Conservation (phyloP, 305 asterid species). For the Ruellia speciosa region DNA sequence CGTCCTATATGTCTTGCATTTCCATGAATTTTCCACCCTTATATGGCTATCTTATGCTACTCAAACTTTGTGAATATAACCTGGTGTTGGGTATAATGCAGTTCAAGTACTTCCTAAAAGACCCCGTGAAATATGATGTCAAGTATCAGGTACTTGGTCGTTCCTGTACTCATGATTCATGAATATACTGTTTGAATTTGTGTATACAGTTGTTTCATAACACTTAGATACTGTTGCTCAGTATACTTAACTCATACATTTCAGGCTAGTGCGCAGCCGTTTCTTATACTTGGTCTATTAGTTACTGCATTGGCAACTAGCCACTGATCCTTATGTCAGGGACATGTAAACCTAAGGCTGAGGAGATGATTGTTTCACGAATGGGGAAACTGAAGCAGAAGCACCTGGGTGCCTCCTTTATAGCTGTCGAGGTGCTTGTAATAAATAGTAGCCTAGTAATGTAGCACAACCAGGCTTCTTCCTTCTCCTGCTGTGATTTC, state of each 20-base stretch:
- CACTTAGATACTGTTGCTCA: neutral
- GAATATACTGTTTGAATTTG: neutral
- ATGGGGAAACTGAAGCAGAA: slow-evolving; percentile 1
- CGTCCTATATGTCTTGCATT: neutral
- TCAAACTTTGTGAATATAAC: neutral
- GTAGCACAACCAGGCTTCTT: neutral
- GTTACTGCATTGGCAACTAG: slow-evolving; percentile 88
- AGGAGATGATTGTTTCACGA: neutral
- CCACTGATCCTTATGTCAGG: slow-evolving; percentile 30
- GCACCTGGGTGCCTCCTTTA: slow-evolving; percentile 9
- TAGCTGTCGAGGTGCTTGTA: neutral
- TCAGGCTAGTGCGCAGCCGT: slow-evolving; percentile 97
- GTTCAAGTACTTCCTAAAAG: slow-evolving; percentile 90
- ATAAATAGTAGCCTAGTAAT: too few relatives aligned
- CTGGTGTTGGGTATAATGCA: slow-evolving; percentile 23
- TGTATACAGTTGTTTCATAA: neutral
- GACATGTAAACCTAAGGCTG: slow-evolving; percentile 1
- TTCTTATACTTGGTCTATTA: slow-evolving; percentile 73
- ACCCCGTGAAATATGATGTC: slow-evolving; percentile 80
- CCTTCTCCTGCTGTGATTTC: neutral
- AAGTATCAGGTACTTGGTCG: slow-evolving; percentile 65
- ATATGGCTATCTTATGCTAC: neutral
- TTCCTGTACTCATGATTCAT: neutral
- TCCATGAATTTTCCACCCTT: too few relatives aligned
- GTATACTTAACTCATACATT: slow-evolving; percentile 2